Evolutionary conservation across 352 stramenopile species (phyloP), one percentile per base, ranked within the genome.

Genomic region (Pseudoperonospora humuli): DNA sequence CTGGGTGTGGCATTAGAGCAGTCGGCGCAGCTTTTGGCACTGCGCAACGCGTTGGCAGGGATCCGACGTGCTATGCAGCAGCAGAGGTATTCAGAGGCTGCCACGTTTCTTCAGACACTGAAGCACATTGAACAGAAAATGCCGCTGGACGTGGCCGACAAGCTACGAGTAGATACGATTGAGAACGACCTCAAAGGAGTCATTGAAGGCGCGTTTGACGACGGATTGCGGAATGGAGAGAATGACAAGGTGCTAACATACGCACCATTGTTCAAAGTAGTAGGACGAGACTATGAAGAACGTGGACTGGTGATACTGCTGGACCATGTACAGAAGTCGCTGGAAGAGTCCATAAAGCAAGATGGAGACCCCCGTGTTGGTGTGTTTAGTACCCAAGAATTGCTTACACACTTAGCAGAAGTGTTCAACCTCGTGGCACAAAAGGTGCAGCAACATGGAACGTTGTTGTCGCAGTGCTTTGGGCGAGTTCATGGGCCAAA

Each of bases 151-250:
- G 75, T 86, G 11, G 76, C 79, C 8, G 82, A 94, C 47, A 86
- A 86, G 36, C 47, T 94, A 41, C 79, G 79, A 26, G 62, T 94
- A 18, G 80, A 90, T 53, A 87, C 75, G 11, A 80, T 86, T 35
- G 82, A 94, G 61, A 88, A 69, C 44, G 79, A 94, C 36, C 67
- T 92, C 1, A 86, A 89, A 50, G 55, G 54, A 19, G 60, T 87
- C 24, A 81, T 94, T 55, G 77, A 91, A 58, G 61, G 62, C 17
- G 54, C 67, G 19, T 88, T 90, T 14, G 72, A 77, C 9, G 57
- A 75, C 1, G 78, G 74, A 1, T 38, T 94, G 25, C 55, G 48
- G 4, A 45, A 54, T 7, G 51, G 55, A 5, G 73, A 90, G 35
- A 57, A 49, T 10, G 44, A 44, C 20, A 56, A 71, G 21, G 47